Conservation (phyloP, 129 eudicot genomes). For the Escallonia rubra region DNA sequence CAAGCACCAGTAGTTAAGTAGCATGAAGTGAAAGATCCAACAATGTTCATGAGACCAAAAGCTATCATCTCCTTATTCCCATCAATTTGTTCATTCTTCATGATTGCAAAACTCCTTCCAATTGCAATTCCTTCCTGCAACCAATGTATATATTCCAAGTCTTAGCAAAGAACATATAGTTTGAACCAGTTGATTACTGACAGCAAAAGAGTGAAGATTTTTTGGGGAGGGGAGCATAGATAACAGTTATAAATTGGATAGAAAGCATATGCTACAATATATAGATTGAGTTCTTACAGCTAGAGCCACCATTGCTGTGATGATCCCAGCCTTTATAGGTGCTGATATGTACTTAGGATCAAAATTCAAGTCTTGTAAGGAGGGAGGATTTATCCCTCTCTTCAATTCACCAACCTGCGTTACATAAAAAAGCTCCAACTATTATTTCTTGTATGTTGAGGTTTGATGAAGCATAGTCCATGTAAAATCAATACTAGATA, state of each 20-base stretch:
- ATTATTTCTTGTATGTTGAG: no score
- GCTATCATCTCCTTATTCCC: constrained; percentile 99
- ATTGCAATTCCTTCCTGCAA: constrained; percentile 94
- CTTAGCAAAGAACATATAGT: neutral
- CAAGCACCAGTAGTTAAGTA: constrained; percentile 82
- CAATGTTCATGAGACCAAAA: constrained; percentile 90
- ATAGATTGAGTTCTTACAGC: constrained; percentile 49
- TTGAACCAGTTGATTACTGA: no score
- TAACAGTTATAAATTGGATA: no score
- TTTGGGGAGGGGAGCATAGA: neutral
- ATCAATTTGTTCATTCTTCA: constrained; percentile 70
- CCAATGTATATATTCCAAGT: neutral
- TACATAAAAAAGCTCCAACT: neutral
- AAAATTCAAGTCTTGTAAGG: constrained; percentile 45
- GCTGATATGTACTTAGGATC: constrained; percentile 57
- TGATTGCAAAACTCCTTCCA: constrained; percentile 90
- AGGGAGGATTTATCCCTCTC: constrained; percentile 70
- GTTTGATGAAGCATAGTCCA: no score
- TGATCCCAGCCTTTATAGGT: constrained; percentile 67
- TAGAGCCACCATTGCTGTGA: constrained; percentile 74
- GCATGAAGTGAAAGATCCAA: constrained; percentile 94
- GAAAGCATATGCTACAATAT: neutral
- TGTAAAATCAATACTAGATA: no score
- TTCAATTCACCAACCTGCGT: constrained; percentile 60
- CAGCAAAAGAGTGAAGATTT: no score